Conservation (phyloP, 2,329 filamentous ascomycete genomes). For the Triangularia setosa region DNA sequence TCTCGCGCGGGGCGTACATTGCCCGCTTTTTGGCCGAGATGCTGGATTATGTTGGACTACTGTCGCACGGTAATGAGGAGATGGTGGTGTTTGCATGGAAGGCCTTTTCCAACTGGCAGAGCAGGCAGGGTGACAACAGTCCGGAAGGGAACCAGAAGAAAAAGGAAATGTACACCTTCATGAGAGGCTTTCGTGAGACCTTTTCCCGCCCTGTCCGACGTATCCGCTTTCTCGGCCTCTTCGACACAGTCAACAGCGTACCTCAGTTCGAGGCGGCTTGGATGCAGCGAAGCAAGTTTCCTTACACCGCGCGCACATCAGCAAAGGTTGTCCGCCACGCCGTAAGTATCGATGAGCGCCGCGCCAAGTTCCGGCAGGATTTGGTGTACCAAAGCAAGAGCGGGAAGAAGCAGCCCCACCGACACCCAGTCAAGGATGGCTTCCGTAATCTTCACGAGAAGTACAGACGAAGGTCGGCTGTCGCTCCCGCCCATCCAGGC, state of each 20-base stretch:
- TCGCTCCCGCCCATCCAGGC: slow-evolving; percentile 19
- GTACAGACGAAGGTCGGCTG: slow-evolving; percentile 30
- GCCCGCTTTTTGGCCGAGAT: slow-evolving; percentile 76
- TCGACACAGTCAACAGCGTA: slow-evolving; percentile 79
- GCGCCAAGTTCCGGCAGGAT: slow-evolving; percentile 69
- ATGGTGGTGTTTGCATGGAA: slow-evolving; percentile 84
- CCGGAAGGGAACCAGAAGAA: slow-evolving; percentile 43
- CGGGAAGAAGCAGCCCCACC: slow-evolving; percentile 22
- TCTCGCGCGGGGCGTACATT: slow-evolving; percentile 69
- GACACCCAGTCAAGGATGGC: slow-evolving; percentile 23
- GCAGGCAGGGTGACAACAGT: slow-evolving; percentile 41
- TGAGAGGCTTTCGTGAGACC: slow-evolving; percentile 76
- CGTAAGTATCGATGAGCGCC: slow-evolving; percentile 66
- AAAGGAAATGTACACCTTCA: slow-evolving; percentile 65
- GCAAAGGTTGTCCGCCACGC: slow-evolving; percentile 64
- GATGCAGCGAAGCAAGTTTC: slow-evolving; percentile 77
- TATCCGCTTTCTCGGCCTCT: slow-evolving; percentile 73
- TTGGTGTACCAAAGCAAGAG: slow-evolving; percentile 53
- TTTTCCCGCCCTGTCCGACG: slow-evolving; percentile 71
- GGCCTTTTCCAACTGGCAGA: slow-evolving; percentile 71
- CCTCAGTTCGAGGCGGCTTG: slow-evolving; percentile 70
- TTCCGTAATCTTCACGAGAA: slow-evolving; percentile 33
- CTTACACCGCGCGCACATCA: slow-evolving; percentile 58
- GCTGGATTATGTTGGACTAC: slow-evolving; percentile 75
- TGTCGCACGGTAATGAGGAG: slow-evolving; percentile 80